phyloP scores from a whole-genome alignment of 352 stramenopile genomes.

The Phytophthora ohioensis region DNA sequence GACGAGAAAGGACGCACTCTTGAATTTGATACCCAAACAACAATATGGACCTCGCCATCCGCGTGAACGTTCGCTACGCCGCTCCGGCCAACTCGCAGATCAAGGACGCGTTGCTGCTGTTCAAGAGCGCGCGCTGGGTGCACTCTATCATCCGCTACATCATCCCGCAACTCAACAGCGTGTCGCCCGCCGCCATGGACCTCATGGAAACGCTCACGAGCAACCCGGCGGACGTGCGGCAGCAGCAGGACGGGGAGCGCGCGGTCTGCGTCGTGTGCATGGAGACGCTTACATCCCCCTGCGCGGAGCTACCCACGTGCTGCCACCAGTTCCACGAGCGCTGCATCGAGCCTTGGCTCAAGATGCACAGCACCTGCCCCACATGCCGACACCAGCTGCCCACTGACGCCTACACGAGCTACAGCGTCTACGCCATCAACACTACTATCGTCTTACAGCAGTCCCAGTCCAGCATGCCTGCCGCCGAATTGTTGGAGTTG shows the following conservation, averaged over 20 bases:
- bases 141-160: conserved; percentile 93
- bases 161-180: conserved; percentile 87
- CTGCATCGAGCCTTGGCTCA: conserved; percentile 90
- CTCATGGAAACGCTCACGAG: conserved; percentile 72
- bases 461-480: conserved; percentile 80
- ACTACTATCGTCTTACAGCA: conserved; percentile 91
- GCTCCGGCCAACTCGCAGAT: conserved; percentile 88
- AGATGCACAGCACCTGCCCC: conserved; percentile 87
- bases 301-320: conserved; percentile 74
- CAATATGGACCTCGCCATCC: conserved; percentile 87
- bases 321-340: conserved; percentile 80
- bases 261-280: conserved; percentile 86
- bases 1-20: conserved; percentile 37
- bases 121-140: conserved; percentile 91
- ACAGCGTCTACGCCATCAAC: conserved; percentile 92
- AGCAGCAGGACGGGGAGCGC: conserved; percentile 34
- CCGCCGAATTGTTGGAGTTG: conserved; percentile 78
- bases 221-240: conserved; percentile 35
- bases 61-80: conserved; percentile 89
- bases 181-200: conserved; percentile 73
- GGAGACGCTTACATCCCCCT: conserved; percentile 65
- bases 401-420: conserved; percentile 85
- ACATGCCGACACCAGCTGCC: conserved; percentile 85
- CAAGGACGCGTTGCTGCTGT: conserved; percentile 86
- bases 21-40: conserved; percentile 7